These are phyloP conservation scores for Mycena sp. DNA, from an alignment of 1,284 basidiomycete species.

Conservation along the genomic window DNA sequence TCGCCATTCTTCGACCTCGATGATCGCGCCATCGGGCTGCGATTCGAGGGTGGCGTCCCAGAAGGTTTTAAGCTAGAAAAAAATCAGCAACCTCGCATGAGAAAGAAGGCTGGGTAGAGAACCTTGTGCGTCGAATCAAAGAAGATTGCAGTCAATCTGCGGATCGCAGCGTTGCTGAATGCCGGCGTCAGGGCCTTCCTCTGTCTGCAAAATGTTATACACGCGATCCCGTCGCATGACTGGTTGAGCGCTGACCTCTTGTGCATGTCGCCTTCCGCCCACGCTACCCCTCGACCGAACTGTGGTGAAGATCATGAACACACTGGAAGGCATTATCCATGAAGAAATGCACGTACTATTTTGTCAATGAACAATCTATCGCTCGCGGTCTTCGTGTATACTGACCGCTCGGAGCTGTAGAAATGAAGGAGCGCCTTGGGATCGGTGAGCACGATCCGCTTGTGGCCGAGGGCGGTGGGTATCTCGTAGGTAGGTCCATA, in stretches of 20 bases:
- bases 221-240: too few relatives aligned
- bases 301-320: slow-evolving; percentile 31
- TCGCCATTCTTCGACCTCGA: slow-evolving; percentile 67
- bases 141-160: slow-evolving; percentile 47
- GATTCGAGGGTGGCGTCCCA: slow-evolving; percentile 62
- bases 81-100: neutral
- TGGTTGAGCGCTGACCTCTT: slow-evolving; percentile 44
- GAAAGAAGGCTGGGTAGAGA: slow-evolving; percentile 40
- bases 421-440: slow-evolving; percentile 64
- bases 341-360: slow-evolving; percentile 49
- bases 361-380: slow-evolving; percentile 50
- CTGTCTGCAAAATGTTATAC: slow-evolving; percentile 35
- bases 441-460: slow-evolving; percentile 57
- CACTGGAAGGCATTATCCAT: too few relatives aligned
- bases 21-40: slow-evolving; percentile 43
- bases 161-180: slow-evolving; percentile 52
- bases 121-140: slow-evolving; percentile 63
- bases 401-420: slow-evolving; percentile 58
- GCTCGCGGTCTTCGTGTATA: slow-evolving; percentile 53
- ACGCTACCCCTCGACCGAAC: slow-evolving; percentile 60
- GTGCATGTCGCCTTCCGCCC: slow-evolving; percentile 63
- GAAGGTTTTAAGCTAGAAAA: slow-evolving; percentile 51
- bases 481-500: slow-evolving; percentile 59
- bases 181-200: slow-evolving; percentile 52
- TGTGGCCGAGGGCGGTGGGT: slow-evolving; percentile 50